Conservation (phyloP, 345 rosid genomes). For the Microcos paniculata region DNA sequence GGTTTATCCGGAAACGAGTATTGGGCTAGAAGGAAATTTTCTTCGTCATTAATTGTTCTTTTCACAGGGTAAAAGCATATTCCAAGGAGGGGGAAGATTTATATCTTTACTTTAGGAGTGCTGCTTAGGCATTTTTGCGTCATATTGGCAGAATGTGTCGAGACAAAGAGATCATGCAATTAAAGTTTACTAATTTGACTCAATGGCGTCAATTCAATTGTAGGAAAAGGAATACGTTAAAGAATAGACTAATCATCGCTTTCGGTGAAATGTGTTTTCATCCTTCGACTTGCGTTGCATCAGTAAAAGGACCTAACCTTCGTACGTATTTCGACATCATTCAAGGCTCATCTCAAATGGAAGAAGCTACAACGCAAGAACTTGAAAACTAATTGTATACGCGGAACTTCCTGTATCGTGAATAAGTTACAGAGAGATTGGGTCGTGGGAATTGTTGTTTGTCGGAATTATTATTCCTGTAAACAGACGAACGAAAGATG, state of each 20-base stretch:
- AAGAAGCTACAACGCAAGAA: too few species aligned
- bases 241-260: not conserved
- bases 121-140: not conserved
- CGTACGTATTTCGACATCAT: too few species aligned
- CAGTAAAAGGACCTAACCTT: too few species aligned
- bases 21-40: not conserved
- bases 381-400: too few species aligned
- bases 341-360: too few species aligned
- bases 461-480: not conserved
- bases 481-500: not conserved
- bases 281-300: too few species aligned
- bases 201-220: too few species aligned
- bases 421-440: not conserved
- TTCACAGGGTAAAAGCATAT: not conserved
- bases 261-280: too few species aligned
- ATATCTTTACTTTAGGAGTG: not conserved
- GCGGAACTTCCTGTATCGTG: not conserved
- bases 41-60: not conserved
- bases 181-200: too few species aligned
- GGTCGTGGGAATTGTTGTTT: not conserved
- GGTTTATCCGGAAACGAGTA: too few species aligned
- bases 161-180: too few species aligned
- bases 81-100: not conserved
- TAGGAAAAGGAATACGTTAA: not conserved
- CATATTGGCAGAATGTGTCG: too few species aligned